Conservation (phyloP, 139 green algal genomes). For the Auxenochlorella pyrenoidosa region DNA sequence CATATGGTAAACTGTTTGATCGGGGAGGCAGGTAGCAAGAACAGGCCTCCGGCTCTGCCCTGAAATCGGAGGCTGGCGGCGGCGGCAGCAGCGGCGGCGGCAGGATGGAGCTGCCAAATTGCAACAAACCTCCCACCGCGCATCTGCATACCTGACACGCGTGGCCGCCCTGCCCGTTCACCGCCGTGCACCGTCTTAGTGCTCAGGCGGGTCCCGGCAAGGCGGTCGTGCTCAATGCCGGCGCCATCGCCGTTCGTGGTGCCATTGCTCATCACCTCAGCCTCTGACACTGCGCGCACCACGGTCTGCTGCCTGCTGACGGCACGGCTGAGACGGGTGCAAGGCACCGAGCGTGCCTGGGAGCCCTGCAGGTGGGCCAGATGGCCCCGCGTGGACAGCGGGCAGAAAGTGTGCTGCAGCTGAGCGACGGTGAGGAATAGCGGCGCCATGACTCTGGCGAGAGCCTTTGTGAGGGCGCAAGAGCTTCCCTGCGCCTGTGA, state of each 20-base stretch:
- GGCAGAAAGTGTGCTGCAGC: constrained; percentile 33
- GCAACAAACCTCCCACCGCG: neutral
- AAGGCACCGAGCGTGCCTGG: constrained; percentile 36
- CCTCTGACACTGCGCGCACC: constrained; percentile 21
- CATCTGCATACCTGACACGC: constrained; percentile 55
- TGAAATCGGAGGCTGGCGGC: neutral
- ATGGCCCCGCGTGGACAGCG: constrained; percentile 2
- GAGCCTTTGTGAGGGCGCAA: too few relatives aligned
- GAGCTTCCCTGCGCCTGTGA: neutral
- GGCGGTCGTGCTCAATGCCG: constrained; percentile 5
- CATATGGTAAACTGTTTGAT: too few relatives aligned
- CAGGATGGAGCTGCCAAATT: neutral
- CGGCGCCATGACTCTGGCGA: constrained; percentile 20
- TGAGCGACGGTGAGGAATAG: constrained; percentile 1
- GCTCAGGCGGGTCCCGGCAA: constrained; percentile 11
- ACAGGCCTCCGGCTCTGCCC: too few relatives aligned
- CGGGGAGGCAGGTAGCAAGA: too few relatives aligned
- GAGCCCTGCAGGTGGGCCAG: constrained; percentile 21
- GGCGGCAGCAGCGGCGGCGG: neutral
- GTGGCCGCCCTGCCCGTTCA: constrained; percentile 84
- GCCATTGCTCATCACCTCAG: constrained; percentile 6
- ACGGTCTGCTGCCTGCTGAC: constrained; percentile 17
- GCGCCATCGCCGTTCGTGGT: neutral
- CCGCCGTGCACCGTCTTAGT: constrained; percentile 76
- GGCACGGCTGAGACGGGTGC: constrained; percentile 14